Percentiles rank a stretch among this genome's conserved stretches.
These are phyloP conservation scores for Elaeis oleifera DNA, from an alignment of 202 grass and related monocot genomes.

Conservation along the genomic window DNA sequence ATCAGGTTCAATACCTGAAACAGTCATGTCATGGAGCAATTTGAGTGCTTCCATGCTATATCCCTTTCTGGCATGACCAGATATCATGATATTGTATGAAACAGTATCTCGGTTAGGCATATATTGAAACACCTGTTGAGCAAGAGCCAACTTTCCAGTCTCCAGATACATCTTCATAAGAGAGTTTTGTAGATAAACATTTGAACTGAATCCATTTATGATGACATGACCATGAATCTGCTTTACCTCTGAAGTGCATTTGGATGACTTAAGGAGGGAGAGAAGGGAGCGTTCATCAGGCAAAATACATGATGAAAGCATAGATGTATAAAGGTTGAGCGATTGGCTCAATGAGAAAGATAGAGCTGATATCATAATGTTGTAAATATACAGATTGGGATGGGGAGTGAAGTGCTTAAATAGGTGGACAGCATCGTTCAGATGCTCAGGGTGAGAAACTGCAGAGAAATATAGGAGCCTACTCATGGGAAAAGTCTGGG, in stretches of 20 bases:
- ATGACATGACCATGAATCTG: constrained; percentile 50
- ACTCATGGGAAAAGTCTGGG: constrained; percentile 48
- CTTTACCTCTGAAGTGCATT: constrained; percentile 7
- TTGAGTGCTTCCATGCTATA: constrained; percentile 14
- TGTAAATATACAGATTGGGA: constrained; percentile 47
- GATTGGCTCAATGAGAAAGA: constrained; percentile 14
- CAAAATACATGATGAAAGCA: constrained; percentile 19
- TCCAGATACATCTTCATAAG: constrained; percentile 47
- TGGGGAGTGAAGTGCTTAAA: constrained; percentile 43
- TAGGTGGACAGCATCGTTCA: constrained; percentile 26
- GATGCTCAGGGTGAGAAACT: constrained; percentile 20
- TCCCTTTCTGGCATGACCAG: constrained; percentile 34
- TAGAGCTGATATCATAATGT: constrained; percentile 38
- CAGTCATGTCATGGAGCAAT: constrained; percentile 26
- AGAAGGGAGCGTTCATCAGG: constrained; percentile 40
- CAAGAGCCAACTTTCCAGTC: constrained; percentile 19
- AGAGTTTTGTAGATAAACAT: constrained; percentile 34
- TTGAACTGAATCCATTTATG: constrained; percentile 19
- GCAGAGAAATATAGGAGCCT: constrained; percentile 44
- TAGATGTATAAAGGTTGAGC: constrained; percentile 25
- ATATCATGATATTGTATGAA: constrained; percentile 47
- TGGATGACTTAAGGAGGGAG: constrained; percentile 37
- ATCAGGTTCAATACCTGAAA: constrained; percentile 21
- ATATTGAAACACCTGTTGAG: constrained; percentile 26
- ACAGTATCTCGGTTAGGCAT: constrained; percentile 11